Evolutionary conservation across 331 rosid genomes (phyloP).

Genomic region (Phaseolus coccineus): DNA sequence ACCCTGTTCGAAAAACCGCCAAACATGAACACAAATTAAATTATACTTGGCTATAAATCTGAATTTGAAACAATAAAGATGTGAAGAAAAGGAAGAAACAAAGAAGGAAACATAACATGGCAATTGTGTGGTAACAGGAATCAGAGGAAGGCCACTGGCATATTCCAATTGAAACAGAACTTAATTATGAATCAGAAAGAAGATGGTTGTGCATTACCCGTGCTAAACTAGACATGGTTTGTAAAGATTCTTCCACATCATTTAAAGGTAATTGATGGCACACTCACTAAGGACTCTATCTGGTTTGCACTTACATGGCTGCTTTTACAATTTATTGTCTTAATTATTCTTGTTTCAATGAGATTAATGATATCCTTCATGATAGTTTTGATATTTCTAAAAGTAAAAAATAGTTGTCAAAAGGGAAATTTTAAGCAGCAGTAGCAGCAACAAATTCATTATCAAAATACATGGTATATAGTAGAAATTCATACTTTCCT

Average conservation of each 20-base stretch:
- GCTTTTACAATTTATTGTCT: constrained; percentile 10
- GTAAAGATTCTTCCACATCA: constrained; percentile 46
- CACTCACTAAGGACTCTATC: constrained; percentile 25
- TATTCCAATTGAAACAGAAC: constrained; percentile 75
- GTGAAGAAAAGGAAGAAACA: constrained; percentile 41
- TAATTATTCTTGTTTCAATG: background rate
- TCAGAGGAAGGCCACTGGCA: constrained; percentile 93
- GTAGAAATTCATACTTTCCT: background rate
- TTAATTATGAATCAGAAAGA: constrained; percentile 66
- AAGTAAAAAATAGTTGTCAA: background rate
- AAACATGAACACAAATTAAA: constrained; percentile 29
- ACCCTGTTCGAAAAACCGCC: background rate
- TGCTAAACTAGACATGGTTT: constrained; percentile 48
- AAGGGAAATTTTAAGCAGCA: background rate
- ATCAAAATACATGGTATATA: background rate
- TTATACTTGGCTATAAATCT: constrained; percentile 56
- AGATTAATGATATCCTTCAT: background rate
- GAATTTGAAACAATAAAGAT: constrained; percentile 30
- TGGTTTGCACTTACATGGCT: constrained; percentile 33
- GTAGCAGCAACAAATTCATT: constrained; percentile 5
- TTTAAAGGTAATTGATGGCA: constrained; percentile 53
- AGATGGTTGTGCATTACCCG: constrained; percentile 83
- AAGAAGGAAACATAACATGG: constrained; percentile 48
- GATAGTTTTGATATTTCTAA: background rate
- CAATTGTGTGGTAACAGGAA: constrained; percentile 68